phyloP scores from a whole-genome alignment of 202 grass and related monocot genomes.

The Tripidium arundinaceum region DNA sequence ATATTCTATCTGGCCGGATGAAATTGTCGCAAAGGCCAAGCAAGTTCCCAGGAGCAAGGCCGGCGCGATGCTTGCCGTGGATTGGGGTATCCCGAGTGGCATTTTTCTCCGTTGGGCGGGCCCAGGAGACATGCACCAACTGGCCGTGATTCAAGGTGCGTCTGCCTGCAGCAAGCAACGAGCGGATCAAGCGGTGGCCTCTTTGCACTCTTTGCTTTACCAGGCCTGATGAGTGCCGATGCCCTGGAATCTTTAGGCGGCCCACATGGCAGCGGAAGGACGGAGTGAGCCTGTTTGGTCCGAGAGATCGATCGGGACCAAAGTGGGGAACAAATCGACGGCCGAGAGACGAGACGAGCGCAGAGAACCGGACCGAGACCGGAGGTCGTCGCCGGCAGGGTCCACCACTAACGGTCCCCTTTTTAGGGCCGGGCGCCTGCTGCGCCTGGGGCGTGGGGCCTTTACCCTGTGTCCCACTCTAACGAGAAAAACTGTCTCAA shows the following conservation, averaged over 20 bases:
- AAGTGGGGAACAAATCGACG: not conserved
- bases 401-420: slow-evolving; percentile 26
- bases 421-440: slow-evolving; percentile 10
- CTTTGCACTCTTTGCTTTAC: not conserved
- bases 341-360: not conserved
- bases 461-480: slow-evolving; percentile 40
- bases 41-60: not conserved
- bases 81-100: not conserved
- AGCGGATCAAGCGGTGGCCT: not conserved
- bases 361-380: too few species aligned
- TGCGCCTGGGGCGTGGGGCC: not conserved
- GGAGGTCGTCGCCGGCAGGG: not conserved
- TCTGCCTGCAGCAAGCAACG: slow-evolving; percentile 37
- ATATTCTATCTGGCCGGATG: not conserved
- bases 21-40: not conserved
- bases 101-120: not conserved
- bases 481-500: slow-evolving; percentile 60
- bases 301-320: too few species aligned
- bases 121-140: slow-evolving; percentile 3
- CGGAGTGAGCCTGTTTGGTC: not conserved
- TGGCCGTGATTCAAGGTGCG: slow-evolving; percentile 43
- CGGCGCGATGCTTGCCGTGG: slow-evolving; percentile 9
- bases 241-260: not conserved
- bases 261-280: not conserved
- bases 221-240: not conserved